Percentiles rank a stretch among this genome's conserved stretches.
phyloP scores from a whole-genome alignment of 2,329 filamentous ascomycete genomes.

The Anisogramma anomala region DNA sequence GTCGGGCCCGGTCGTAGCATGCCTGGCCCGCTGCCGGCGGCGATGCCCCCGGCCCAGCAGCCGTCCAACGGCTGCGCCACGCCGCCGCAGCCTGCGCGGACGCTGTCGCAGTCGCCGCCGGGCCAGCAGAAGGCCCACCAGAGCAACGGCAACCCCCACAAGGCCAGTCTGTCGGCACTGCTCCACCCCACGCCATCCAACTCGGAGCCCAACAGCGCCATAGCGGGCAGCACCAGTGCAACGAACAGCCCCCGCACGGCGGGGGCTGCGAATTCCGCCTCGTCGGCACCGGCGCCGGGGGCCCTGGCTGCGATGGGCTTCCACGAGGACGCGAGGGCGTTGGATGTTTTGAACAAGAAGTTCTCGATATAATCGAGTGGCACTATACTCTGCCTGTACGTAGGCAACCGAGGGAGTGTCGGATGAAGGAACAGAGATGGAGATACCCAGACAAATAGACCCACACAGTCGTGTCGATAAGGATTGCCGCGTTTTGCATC shows the following conservation, averaged over 20 bases:
- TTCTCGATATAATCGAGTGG: constrained; percentile 20
- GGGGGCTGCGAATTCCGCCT: background rate
- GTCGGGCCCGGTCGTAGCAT: constrained; percentile 20
- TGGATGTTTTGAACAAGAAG: constrained; percentile 21
- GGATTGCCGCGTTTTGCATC: no score
- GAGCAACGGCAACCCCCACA: constrained; percentile 21
- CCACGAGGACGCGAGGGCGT: constrained; percentile 18
- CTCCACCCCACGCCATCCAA: constrained; percentile 38
- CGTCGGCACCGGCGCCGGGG: background rate
- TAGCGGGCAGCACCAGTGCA: constrained; percentile 30
- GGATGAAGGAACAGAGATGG: no score
- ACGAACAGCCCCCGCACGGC: constrained; percentile 33
- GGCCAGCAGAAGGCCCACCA: constrained; percentile 21
- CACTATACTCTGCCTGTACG: no score
- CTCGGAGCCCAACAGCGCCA: constrained; percentile 35
- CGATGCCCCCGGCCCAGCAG: constrained; percentile 20
- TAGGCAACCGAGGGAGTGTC: no score
- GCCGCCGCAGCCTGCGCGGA: constrained; percentile 35
- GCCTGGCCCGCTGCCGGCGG: constrained; percentile 28
- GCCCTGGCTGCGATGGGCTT: constrained; percentile 11
- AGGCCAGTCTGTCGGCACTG: constrained; percentile 35
- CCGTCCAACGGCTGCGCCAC: constrained; percentile 7
- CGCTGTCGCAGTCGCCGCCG: constrained; percentile 36
- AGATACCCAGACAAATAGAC: background rate
- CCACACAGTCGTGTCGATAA: no score